These are phyloP conservation scores for Neofusicoccum cordaticola DNA, from an alignment of 2,329 filamentous ascomycete genomes.

Conservation along the genomic window DNA sequence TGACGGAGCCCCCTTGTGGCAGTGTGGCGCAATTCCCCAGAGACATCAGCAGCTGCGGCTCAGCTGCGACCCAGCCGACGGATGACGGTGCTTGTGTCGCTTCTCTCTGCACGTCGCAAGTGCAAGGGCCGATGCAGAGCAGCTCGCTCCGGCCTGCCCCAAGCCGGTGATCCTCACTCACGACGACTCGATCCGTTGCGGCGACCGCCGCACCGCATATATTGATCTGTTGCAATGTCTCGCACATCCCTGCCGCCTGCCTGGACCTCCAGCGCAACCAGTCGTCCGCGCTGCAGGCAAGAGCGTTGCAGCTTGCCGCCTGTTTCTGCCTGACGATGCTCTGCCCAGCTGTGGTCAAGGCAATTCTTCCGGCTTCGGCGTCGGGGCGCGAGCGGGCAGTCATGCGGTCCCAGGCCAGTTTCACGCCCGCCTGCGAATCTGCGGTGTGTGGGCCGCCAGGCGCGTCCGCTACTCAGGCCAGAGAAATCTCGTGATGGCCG, in stretches of 20 bases:
- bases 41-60: neutral
- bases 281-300: neutral
- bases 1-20: neutral
- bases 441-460: neutral
- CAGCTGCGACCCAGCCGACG: neutral
- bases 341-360: neutral
- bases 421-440: neutral
- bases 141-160: neutral
- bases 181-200: conserved; percentile 10
- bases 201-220: conserved; percentile 9
- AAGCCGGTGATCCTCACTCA: neutral
- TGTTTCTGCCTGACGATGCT: neutral
- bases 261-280: neutral
- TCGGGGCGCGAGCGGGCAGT: neutral
- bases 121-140: neutral
- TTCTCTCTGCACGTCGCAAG: neutral
- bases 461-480: neutral
- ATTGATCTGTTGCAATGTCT: conserved; percentile 13
- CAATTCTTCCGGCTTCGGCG: neutral
- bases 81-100: neutral
- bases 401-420: neutral
- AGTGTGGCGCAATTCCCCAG: conserved; percentile 1
- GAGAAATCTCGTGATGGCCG: conserved; percentile 3
- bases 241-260: neutral
- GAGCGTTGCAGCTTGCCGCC: neutral